Evolutionary conservation across 257 asterid species (phyloP).

Genomic region (Plectranthus barbatus): DNA sequence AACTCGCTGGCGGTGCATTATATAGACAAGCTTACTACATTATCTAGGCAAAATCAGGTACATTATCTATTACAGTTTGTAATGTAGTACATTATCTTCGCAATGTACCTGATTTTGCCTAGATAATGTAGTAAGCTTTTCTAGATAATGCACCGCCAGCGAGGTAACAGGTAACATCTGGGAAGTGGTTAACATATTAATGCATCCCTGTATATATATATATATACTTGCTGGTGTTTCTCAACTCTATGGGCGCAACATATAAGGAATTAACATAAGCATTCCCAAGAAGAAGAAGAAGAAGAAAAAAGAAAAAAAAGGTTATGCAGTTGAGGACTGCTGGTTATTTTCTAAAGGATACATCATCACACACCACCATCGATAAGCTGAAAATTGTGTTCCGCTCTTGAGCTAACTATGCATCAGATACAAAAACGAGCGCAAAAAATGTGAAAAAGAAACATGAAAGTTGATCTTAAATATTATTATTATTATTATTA

Average conservation of each 20-base stretch:
- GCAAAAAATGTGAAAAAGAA: background rate
- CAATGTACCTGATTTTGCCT: no score
- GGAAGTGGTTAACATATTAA: no score
- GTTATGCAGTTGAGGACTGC: background rate
- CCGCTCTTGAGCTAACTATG: constrained; percentile 19
- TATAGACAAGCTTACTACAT: no score
- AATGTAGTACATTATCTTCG: no score
- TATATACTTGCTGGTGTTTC: constrained; percentile 2
- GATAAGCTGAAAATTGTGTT: background rate
- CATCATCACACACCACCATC: background rate
- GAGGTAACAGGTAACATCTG: no score
- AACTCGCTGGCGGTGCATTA: no score
- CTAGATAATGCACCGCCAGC: no score
- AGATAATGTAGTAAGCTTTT: no score
- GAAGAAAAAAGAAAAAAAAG: background rate
- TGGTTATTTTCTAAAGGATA: constrained; percentile 9
- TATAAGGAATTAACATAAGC: constrained; percentile 1
- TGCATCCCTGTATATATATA: no score
- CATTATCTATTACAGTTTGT: no score
- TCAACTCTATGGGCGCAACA: constrained; percentile 12
- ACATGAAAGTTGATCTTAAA: background rate
- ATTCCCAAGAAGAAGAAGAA: background rate
- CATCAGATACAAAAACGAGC: background rate
- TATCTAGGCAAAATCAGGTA: no score
- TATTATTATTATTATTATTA: no score